These are phyloP conservation scores for Apiotrichum montevideense DNA, from an alignment of 1,284 basidiomycete species.

Conservation along the genomic window DNA sequence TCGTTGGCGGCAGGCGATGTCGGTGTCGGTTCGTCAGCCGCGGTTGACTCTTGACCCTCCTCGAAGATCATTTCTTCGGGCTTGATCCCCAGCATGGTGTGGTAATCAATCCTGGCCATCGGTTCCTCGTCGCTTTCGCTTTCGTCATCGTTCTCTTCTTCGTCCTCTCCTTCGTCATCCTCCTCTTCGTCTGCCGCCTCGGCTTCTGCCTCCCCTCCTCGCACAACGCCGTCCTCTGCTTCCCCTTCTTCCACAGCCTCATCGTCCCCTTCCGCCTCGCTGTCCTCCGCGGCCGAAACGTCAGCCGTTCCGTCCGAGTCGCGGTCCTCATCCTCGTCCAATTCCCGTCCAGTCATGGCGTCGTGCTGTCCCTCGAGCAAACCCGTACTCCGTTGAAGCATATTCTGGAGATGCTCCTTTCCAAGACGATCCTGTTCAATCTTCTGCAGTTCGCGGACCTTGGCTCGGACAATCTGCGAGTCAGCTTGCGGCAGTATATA, in stretches of 20 bases:
- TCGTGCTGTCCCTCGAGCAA: constrained; percentile 77
- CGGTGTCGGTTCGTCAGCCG: background rate
- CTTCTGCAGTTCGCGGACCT: constrained; percentile 55
- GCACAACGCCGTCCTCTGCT: constrained; percentile 17
- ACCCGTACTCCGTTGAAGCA: constrained; percentile 81
- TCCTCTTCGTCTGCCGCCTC: constrained; percentile 7
- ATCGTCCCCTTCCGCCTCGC: constrained; percentile 40
- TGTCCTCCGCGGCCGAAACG: constrained; percentile 30
- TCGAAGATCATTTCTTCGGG: background rate
- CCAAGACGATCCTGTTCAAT: constrained; percentile 63
- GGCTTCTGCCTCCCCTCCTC: constrained; percentile 22
- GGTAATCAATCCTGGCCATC: background rate
- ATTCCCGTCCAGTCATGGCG: constrained; percentile 53
- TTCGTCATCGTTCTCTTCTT: background rate
- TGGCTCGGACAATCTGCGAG: constrained; percentile 59
- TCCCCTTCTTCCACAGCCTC: constrained; percentile 25
- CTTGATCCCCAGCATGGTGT: background rate
- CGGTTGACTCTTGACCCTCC: too few relatives aligned
- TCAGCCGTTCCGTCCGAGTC: constrained; percentile 28
- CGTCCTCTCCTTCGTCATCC: constrained; percentile 20
- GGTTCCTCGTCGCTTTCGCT: background rate
- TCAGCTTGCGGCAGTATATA: background rate
- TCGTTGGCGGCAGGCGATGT: background rate
- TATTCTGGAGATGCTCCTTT: constrained; percentile 80
- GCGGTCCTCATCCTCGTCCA: constrained; percentile 22